Conservation (phyloP, 1,139 yeast genomes). For the Pichia sp. region DNA sequence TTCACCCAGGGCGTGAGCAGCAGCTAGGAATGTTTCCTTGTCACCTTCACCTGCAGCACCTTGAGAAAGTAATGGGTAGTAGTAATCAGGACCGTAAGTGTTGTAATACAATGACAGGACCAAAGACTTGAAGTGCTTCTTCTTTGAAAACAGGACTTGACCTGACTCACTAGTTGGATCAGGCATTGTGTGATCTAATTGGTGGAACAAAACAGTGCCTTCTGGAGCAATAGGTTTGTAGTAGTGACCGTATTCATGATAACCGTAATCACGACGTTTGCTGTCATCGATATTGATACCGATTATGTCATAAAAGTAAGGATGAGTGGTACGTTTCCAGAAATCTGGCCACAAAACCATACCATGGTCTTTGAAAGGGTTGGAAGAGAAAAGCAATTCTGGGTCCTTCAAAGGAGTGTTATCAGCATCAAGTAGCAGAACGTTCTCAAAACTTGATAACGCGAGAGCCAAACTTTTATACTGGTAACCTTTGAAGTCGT, state of each 20-base stretch:
- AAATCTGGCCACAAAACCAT: conserved; percentile 47
- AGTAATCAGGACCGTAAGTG: conserved; percentile 71
- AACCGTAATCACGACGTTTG: conserved; percentile 32
- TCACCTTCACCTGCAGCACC: conserved; percentile 90
- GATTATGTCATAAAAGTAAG: conserved; percentile 55
- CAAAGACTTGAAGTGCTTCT: conserved; percentile 58
- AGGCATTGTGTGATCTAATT: conserved; percentile 66
- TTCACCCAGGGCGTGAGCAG: conserved; percentile 59
- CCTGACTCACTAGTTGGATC: conserved; percentile 84
- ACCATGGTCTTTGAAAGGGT: conserved; percentile 35
- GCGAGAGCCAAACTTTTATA: conserved; percentile 73
- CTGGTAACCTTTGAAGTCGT: conserved; percentile 68
- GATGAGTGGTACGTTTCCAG: conserved; percentile 53
- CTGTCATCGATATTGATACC: conserved; percentile 36
- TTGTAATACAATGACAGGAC: conserved; percentile 73
- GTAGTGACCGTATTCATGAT: conserved; percentile 32
- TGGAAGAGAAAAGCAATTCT: conserved; percentile 44
- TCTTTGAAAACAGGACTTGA: conserved; percentile 66
- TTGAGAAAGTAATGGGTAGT: conserved; percentile 80
- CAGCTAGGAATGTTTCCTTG: conserved; percentile 83
- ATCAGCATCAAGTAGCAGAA: conserved; percentile 74
- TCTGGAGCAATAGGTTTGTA: conserved; percentile 40
- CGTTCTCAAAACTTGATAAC: conserved; percentile 72
- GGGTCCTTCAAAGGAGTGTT: conserved; percentile 57
- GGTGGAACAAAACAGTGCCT: conserved; percentile 55